These are phyloP conservation scores for Microcyclospora pomicola DNA, from an alignment of 2,329 filamentous ascomycete species.

Conservation along the genomic window DNA sequence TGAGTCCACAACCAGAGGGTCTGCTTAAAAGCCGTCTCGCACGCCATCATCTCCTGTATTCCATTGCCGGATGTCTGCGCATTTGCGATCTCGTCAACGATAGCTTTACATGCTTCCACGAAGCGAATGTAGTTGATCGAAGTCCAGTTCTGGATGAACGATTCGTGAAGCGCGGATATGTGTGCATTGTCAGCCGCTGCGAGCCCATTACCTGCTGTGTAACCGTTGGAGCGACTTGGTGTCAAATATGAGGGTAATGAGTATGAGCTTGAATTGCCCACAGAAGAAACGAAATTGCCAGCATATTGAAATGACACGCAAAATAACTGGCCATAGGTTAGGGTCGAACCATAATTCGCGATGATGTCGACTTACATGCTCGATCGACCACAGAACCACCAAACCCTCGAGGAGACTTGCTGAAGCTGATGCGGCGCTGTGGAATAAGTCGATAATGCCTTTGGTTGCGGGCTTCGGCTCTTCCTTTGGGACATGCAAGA, in stretches of 20 bases:
- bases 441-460: slow-evolving; percentile 45
- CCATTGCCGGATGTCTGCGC: slow-evolving; percentile 33
- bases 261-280: slow-evolving; percentile 13
- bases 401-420: slow-evolving; percentile 51
- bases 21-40: slow-evolving; percentile 35
- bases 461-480: slow-evolving; percentile 36
- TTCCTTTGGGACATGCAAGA: slow-evolving; percentile 36
- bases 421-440: slow-evolving; percentile 39
- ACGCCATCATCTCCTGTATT: slow-evolving; percentile 33
- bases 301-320: slow-evolving; percentile 36
- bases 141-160: slow-evolving; percentile 38
- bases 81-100: slow-evolving; percentile 38
- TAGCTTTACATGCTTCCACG: slow-evolving; percentile 33
- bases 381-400: slow-evolving; percentile 64
- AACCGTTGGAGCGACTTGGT: slow-evolving; percentile 1
- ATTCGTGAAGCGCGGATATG: slow-evolving; percentile 35
- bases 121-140: slow-evolving; percentile 37
- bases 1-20: slow-evolving; percentile 35
- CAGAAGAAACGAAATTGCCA: slow-evolving; percentile 26
- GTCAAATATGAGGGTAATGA: slow-evolving; percentile 20
- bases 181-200: slow-evolving; percentile 27
- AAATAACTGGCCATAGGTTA: slow-evolving; percentile 26
- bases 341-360: slow-evolving; percentile 3
- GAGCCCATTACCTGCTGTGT: slow-evolving; percentile 2
- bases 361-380: slow-evolving; percentile 35